These are phyloP conservation scores for Citrus medica DNA, from an alignment of 345 rosid species.

Conservation along the genomic window DNA sequence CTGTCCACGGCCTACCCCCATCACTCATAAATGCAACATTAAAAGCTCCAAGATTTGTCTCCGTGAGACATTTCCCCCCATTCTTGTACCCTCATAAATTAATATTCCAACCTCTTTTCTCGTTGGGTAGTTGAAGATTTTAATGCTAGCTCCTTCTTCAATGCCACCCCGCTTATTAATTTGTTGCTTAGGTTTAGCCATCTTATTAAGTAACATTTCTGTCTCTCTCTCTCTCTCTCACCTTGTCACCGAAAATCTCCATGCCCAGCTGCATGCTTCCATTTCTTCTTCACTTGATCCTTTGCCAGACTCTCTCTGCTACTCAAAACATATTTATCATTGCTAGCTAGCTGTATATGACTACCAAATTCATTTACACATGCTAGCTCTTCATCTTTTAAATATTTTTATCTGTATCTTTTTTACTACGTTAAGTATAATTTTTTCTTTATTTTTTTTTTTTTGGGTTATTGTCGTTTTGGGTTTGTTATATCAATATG, in stretches of 20 bases:
- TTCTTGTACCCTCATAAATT: constrained; percentile 31
- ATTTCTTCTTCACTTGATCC: not conserved
- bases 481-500: not conserved
- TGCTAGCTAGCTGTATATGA: not conserved
- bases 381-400: not conserved
- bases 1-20: constrained; percentile 8
- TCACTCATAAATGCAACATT: constrained; percentile 29
- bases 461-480: not conserved
- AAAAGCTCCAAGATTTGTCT: constrained; percentile 34
- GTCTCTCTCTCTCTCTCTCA: not conserved
- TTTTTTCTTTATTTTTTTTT: not conserved
- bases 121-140: constrained; percentile 40
- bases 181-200: not conserved
- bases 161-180: constrained; percentile 15
- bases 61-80: constrained; percentile 26
- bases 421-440: not conserved
- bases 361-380: not conserved
- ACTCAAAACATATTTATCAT: not conserved
- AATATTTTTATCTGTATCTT: too few species aligned
- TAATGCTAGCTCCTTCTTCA: constrained; percentile 37
- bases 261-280: not conserved
- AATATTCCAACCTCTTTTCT: constrained; percentile 41
- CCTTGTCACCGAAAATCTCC: not conserved
- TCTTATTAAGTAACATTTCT: not conserved
- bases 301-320: not conserved